Conservation (phyloP, 2,329 filamentous ascomycete species). For the Anthostomella pinea region DNA sequence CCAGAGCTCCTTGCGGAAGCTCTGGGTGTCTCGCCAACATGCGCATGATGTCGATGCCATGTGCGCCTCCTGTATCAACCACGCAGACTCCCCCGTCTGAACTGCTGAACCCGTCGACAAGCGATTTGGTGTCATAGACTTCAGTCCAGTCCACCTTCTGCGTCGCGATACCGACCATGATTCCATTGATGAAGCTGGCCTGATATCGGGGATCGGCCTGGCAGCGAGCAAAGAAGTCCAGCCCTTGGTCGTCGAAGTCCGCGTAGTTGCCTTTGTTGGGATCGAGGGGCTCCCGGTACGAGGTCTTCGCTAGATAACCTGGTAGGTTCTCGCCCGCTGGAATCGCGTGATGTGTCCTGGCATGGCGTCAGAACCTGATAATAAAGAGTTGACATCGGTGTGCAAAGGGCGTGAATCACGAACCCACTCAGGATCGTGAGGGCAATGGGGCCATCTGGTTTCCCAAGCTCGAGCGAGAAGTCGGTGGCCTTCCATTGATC, state of each 20-base stretch:
- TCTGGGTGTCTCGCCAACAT: constrained; percentile 31
- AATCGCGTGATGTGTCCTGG: constrained; percentile 10
- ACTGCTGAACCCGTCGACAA: constrained; percentile 19
- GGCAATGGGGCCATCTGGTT: background rate
- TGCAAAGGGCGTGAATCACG: background rate
- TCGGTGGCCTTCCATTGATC: background rate
- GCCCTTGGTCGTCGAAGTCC: constrained; percentile 5
- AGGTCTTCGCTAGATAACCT: constrained; percentile 16
- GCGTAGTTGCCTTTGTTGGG: background rate
- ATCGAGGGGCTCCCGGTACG: constrained; percentile 19
- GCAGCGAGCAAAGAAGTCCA: constrained; percentile 21
- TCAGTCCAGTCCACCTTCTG: constrained; percentile 20
- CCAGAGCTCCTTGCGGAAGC: constrained; percentile 27
- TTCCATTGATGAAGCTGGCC: constrained; percentile 19
- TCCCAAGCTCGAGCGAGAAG: background rate
- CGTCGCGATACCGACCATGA: constrained; percentile 14
- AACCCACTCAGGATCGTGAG: background rate
- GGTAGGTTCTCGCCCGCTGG: constrained; percentile 11
- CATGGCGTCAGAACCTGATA: constrained; percentile 1
- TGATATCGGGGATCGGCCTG: constrained; percentile 10
- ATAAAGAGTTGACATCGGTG: background rate
- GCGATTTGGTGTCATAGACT: constrained; percentile 19
- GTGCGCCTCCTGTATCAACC: constrained; percentile 39
- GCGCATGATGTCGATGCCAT: constrained; percentile 34
- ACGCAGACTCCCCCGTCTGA: constrained; percentile 17